These are phyloP conservation scores for Aspergillus eucalypticola DNA, from an alignment of 2,329 filamentous ascomycete species.

Conservation along the genomic window DNA sequence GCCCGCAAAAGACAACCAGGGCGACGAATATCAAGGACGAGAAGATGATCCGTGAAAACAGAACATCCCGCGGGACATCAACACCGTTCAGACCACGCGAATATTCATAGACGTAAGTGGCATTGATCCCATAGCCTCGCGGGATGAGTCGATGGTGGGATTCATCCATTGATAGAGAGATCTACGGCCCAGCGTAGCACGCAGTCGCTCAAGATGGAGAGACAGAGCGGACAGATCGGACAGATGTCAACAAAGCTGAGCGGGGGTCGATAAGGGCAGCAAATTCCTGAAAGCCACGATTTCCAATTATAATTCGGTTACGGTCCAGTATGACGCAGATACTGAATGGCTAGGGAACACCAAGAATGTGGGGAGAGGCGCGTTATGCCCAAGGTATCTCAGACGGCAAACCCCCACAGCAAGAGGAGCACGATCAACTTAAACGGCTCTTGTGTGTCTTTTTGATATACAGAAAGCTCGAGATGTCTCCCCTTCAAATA, in stretches of 20 bases:
- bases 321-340: conserved; percentile 13
- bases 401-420: not conserved
- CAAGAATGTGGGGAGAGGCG: conserved; percentile 22
- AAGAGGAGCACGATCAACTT: not conserved
- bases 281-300: conserved; percentile 3
- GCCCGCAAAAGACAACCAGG: conserved; percentile 41
- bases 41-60: conserved; percentile 44
- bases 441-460: not conserved
- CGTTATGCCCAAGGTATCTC: conserved; percentile 4
- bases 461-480: not conserved
- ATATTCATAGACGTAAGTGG: conserved; percentile 44
- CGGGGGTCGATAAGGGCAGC: not conserved
- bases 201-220: conserved; percentile 8
- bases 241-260: conserved; percentile 3
- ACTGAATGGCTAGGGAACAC: conserved; percentile 25
- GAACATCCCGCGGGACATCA: conserved; percentile 40
- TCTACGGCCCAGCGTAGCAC: conserved; percentile 4
- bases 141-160: conserved; percentile 24
- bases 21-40: conserved; percentile 36
- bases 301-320: conserved; percentile 8
- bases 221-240: conserved; percentile 4
- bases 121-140: conserved; percentile 34
- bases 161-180: conserved; percentile 32
- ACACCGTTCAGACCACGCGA: conserved; percentile 43
- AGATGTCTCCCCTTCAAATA: not conserved